These are phyloP conservation scores for Jatropha multifida DNA, from an alignment of 441 rosid species.

Conservation along the genomic window DNA sequence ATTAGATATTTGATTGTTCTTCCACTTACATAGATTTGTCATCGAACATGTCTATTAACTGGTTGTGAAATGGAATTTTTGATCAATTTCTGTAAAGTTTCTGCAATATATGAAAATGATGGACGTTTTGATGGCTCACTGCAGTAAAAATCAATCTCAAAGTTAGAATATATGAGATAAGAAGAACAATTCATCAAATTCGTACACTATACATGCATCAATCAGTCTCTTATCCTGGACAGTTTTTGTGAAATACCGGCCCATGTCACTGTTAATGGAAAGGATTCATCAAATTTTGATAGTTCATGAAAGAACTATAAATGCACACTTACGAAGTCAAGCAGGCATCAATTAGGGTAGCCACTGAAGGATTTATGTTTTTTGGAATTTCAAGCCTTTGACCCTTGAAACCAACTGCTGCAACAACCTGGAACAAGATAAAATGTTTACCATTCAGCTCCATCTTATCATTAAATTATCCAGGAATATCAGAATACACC, in stretches of 20 bases:
- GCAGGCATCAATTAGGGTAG: conserved; percentile 55
- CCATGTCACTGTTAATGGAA: not conserved
- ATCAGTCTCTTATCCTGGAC: not conserved
- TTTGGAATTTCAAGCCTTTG: conserved; percentile 58
- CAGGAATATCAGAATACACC: not conserved
- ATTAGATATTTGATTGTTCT: conserved; percentile 5
- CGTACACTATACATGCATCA: not conserved
- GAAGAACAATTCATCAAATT: not conserved
- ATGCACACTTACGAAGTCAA: conserved; percentile 44
- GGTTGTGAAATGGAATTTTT: conserved; percentile 3
- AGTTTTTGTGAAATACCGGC: too few species aligned
- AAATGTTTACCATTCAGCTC: not conserved
- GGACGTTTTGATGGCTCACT: conserved; percentile 49
- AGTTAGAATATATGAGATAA: not conserved
- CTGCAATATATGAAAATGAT: conserved; percentile 40
- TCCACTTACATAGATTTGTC: not conserved
- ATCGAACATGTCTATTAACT: not conserved
- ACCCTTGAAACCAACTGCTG: conserved; percentile 51
- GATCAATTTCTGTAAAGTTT: conserved; percentile 36
- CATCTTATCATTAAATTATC: not conserved
- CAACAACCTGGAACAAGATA: conserved; percentile 48
- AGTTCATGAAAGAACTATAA: not conserved
- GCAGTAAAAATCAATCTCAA: conserved; percentile 14
- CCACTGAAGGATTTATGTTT: conserved; percentile 42
- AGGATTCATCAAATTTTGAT: not conserved